A percentile compares a stretch with the other conserved stretches of the same genome.
These are phyloP conservation scores for Phialocephala subalpina DNA, from an alignment of 2,329 filamentous ascomycete genomes.

Conservation along the genomic window DNA sequence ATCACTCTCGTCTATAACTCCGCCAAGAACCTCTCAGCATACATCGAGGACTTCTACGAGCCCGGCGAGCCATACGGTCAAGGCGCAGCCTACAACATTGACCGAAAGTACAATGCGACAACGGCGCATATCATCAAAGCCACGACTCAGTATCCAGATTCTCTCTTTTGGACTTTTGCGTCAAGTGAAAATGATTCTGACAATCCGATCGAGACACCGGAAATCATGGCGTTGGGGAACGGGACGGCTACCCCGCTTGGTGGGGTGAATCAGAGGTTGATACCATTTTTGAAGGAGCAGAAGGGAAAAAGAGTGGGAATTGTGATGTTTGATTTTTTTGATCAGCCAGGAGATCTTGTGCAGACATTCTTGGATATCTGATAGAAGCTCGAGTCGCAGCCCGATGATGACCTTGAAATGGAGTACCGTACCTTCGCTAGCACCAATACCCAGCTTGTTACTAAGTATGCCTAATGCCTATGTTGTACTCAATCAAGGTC, in stretches of 20 bases:
- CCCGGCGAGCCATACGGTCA: constrained; percentile 44
- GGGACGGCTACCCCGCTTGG: constrained; percentile 47
- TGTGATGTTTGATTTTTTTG: constrained; percentile 61
- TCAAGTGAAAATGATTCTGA: constrained; percentile 52
- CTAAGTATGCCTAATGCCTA: too few species aligned
- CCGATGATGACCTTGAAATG: too few species aligned
- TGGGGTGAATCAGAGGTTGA: constrained; percentile 55
- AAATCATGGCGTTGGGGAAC: constrained; percentile 55
- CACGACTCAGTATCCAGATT: constrained; percentile 43
- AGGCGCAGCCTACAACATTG: constrained; percentile 49
- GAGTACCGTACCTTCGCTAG: too few species aligned
- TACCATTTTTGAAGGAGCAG: constrained; percentile 46
- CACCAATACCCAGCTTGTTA: too few species aligned
- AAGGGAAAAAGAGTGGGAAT: constrained; percentile 56
- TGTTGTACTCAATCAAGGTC: too few species aligned
- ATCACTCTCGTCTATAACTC: constrained; percentile 53
- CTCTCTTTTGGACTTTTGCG: constrained; percentile 57
- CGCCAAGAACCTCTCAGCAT: constrained; percentile 48
- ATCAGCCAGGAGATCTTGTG: constrained; percentile 51
- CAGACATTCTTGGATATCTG: constrained; percentile 45
- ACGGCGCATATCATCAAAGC: constrained; percentile 50
- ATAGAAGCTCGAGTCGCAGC: background rate
- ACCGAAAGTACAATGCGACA: constrained; percentile 54
- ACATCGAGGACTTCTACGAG: constrained; percentile 59
- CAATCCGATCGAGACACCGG: constrained; percentile 50